phyloP scores from a whole-genome alignment of 1,139 yeast genomes.

The Lodderomyces orthopsilosis region DNA sequence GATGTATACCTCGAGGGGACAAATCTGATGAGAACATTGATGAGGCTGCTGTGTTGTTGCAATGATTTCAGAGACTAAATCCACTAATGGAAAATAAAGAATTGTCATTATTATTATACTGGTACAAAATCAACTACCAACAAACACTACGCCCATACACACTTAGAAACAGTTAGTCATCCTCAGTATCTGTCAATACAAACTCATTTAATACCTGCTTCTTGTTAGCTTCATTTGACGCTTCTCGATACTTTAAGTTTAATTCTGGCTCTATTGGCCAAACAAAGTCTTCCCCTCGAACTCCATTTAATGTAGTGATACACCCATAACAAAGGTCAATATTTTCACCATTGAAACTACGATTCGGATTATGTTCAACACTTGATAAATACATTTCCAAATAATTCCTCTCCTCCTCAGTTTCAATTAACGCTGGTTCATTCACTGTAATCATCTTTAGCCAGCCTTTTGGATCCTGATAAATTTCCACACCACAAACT shows the following conservation, averaged over 20 bases:
- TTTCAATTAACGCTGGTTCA: conserved; percentile 49
- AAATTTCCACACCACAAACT: conserved; percentile 51
- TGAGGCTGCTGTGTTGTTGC: background rate
- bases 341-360: conserved; percentile 14
- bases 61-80: background rate
- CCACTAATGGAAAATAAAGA: background rate
- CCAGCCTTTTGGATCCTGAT: conserved; percentile 67
- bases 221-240: conserved; percentile 21
- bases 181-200: conserved; percentile 43
- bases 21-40: conserved; percentile 15
- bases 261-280: conserved; percentile 49
- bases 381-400: conserved; percentile 20
- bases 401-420: conserved; percentile 46
- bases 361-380: background rate
- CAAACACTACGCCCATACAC: conserved; percentile 5
- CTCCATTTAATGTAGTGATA: conserved; percentile 54
- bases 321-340: conserved; percentile 74
- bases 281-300: conserved; percentile 31
- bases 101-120: conserved; percentile 6
- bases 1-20: conserved; percentile 13
- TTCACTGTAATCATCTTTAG: conserved; percentile 68
- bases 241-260: conserved; percentile 11
- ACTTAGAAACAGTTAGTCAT: conserved; percentile 4
- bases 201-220: conserved; percentile 49
- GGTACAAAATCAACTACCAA: conserved; percentile 2